These are phyloP conservation scores for Populus tremula DNA, from an alignment of 345 rosid species.

Conservation along the genomic window DNA sequence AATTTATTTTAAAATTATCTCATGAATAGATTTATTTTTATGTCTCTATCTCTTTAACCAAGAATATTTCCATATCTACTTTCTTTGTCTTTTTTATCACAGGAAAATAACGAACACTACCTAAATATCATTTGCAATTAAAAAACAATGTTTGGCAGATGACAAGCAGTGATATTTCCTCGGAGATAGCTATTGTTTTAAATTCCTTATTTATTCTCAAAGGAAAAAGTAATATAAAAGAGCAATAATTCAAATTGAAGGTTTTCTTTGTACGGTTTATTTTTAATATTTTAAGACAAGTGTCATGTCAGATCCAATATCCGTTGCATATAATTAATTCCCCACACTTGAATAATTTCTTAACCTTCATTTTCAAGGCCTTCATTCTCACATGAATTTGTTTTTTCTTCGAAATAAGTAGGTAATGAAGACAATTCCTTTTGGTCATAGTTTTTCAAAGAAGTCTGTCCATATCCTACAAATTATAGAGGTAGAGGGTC, in stretches of 20 bases:
- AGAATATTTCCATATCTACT: too few relatives aligned
- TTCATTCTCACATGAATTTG: not conserved
- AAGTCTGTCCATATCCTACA: too few relatives aligned
- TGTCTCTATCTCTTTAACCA: too few relatives aligned
- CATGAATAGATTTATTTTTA: too few relatives aligned
- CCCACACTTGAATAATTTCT: conserved; percentile 11
- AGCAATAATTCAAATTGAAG: not conserved
- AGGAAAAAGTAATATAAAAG: not conserved
- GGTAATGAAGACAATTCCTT: conserved; percentile 12
- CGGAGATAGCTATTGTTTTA: not conserved
- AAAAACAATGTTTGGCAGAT: not conserved
- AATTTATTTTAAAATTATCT: too few relatives aligned
- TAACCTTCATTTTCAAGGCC: not conserved
- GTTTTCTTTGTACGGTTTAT: not conserved
- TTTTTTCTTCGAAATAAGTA: not conserved
- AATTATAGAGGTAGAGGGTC: too few relatives aligned
- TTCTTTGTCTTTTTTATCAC: too few relatives aligned
- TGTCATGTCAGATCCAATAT: conserved; percentile 37
- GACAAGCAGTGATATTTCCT: not conserved
- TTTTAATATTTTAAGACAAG: conserved; percentile 17
- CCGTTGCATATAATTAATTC: not conserved
- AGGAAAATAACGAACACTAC: too few relatives aligned
- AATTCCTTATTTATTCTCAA: not conserved
- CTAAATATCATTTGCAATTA: too few relatives aligned
- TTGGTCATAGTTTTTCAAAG: not conserved